Evolutionary conservation across 306 rosid genomes (phyloP).

Genomic region (Fragaria vesca): DNA sequence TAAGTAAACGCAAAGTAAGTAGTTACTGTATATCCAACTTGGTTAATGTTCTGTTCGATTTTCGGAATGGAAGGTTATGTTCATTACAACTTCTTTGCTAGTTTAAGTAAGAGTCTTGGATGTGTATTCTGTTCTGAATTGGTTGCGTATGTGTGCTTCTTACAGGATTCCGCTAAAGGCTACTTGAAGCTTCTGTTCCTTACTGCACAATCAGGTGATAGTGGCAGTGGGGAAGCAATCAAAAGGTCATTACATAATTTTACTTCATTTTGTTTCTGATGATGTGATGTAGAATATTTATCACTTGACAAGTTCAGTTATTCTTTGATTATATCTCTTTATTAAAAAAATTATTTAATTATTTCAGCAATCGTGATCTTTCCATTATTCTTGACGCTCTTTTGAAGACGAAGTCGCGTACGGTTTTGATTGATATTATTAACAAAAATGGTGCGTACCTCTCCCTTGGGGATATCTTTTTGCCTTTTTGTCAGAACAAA

Average conservation of each 20-base stretch:
- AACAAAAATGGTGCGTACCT: conserved; percentile 74
- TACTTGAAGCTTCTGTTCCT: conserved; percentile 93
- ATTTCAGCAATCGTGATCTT: conserved; percentile 93
- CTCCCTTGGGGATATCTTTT: not conserved
- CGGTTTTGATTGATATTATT: conserved; percentile 79
- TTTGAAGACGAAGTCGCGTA: conserved; percentile 88
- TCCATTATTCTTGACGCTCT: conserved; percentile 98
- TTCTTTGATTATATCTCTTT: conserved; percentile 3
- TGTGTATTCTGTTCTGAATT: not conserved
- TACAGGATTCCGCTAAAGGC: conserved; percentile 91
- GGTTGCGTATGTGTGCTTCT: conserved; percentile 15
- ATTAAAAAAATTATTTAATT: not conserved
- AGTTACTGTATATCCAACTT: not conserved
- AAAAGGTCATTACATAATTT: conserved; percentile 59
- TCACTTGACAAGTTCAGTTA: conserved; percentile 20
- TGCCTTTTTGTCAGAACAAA: not conserved
- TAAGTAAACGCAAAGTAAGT: conserved; percentile 93
- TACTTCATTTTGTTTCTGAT: conserved; percentile 12
- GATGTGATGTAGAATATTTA: conserved; percentile 4
- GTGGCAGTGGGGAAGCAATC: conserved; percentile 83
- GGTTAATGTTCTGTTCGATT: not conserved
- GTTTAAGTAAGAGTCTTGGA: not conserved
- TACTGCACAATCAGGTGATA: conserved; percentile 88
- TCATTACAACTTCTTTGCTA: not conserved
- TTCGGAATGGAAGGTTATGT: conserved; percentile 22